Evolutionary conservation across 805 yeast species (phyloP).

Genomic region (Candida nonsorbophila): DNA sequence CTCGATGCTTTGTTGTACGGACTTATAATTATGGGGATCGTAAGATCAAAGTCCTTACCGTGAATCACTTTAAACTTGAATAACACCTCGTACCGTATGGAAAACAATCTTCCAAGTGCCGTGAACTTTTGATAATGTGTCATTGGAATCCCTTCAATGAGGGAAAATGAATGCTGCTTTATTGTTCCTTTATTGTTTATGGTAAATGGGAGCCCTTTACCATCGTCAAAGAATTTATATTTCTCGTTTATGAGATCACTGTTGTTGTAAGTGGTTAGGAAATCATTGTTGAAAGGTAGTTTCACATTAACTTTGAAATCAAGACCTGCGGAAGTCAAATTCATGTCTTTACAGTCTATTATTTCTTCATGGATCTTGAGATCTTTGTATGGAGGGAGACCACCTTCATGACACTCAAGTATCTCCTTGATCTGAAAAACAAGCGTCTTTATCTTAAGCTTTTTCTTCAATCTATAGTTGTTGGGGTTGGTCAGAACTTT

Average conservation of each 20-base stretch:
- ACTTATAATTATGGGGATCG: conserved; percentile 49
- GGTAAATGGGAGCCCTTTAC: conserved; percentile 4
- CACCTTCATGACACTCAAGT: conserved; percentile 49
- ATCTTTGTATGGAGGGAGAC: conserved; percentile 45
- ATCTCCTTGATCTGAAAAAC: conserved; percentile 48
- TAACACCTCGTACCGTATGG: conserved; percentile 46
- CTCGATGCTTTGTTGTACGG: conserved; percentile 48
- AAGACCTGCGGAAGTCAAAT: conserved; percentile 21
- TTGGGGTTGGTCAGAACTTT: conserved; percentile 37
- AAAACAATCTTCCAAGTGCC: conserved; percentile 44
- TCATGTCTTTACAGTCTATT: conserved; percentile 16
- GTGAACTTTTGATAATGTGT: conserved; percentile 49
- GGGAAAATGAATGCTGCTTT: conserved; percentile 17
- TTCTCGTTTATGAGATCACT: neutral
- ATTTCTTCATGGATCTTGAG: conserved; percentile 30
- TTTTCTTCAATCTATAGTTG: conserved; percentile 21
- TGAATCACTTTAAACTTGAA: conserved; percentile 45
- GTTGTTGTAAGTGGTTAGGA: conserved; percentile 18
- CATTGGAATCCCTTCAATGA: conserved; percentile 35
- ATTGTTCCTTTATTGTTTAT: conserved; percentile 14
- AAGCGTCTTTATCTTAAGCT: conserved; percentile 38
- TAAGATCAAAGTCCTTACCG: conserved; percentile 45
- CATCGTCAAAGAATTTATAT: conserved; percentile 3
- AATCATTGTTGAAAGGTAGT: conserved; percentile 33
- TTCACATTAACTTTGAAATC: conserved; percentile 16